Evolutionary conservation across 345 rosid species (phyloP).

Genomic region (Bruguiera sexangula): DNA sequence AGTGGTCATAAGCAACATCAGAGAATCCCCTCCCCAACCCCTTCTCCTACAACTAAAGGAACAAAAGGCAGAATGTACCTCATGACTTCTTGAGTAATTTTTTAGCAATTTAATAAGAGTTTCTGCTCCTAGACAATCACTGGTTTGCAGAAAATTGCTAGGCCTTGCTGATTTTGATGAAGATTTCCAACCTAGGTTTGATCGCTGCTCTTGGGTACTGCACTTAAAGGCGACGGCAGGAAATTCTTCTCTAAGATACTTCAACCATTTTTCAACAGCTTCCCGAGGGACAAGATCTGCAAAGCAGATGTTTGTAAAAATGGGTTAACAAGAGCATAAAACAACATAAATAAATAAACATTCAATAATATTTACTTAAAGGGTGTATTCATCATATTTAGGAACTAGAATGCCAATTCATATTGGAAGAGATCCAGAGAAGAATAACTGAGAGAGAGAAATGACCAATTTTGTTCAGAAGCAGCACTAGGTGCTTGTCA

Average conservation of each 20-base stretch:
- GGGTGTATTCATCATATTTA: background rate
- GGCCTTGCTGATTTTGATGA: slow-evolving; percentile 60
- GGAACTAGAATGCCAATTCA: background rate
- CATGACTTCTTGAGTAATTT: slow-evolving; percentile 92
- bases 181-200: slow-evolving; percentile 93
- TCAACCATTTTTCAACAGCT: slow-evolving; percentile 95
- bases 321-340: background rate
- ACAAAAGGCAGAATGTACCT: slow-evolving; percentile 38
- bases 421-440: background rate
- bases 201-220: slow-evolving; percentile 87
- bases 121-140: slow-evolving; percentile 98
- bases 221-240: slow-evolving; percentile 98
- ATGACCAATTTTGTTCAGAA: slow-evolving; percentile 87
- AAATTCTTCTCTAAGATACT: slow-evolving; percentile 86
- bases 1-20: no score
- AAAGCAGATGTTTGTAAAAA: background rate
- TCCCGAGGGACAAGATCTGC: slow-evolving; percentile 98
- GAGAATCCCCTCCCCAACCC: no score
- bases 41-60: background rate
- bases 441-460: background rate
- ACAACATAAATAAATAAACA: background rate
- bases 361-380: background rate
- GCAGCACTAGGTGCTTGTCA: slow-evolving; percentile 74
- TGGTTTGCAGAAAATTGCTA: slow-evolving; percentile 69
- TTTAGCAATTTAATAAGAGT: slow-evolving; percentile 85